phyloP scores from a whole-genome alignment of 140 eudicot species.

The Artemisia princeps region DNA sequence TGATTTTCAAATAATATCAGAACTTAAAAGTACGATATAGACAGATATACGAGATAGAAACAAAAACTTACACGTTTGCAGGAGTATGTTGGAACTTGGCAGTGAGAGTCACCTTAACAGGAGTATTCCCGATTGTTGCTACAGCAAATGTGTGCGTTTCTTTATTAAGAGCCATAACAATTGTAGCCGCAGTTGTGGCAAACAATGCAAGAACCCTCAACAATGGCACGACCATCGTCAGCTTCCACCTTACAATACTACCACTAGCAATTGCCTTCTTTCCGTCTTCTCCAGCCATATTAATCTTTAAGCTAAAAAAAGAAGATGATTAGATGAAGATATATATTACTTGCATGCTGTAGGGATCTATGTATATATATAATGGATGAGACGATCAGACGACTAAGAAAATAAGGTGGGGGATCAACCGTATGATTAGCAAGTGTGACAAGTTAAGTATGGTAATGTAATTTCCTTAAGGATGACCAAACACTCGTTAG shows the following conservation, averaged over 20 bases:
- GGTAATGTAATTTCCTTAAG: slow-evolving; percentile 10
- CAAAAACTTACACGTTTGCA: slow-evolving; percentile 51
- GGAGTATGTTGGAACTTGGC: slow-evolving; percentile 76
- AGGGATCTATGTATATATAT: slow-evolving; percentile 4
- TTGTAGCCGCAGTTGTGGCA: slow-evolving; percentile 56
- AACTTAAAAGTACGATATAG: too few species aligned
- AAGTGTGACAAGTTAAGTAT: slow-evolving; percentile 20
- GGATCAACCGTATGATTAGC: slow-evolving; percentile 5
- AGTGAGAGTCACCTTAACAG: slow-evolving; percentile 48
- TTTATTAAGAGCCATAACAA: slow-evolving; percentile 73
- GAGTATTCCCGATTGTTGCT: slow-evolving; percentile 66
- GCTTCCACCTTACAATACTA: slow-evolving; percentile 4
- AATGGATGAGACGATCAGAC: background rate
- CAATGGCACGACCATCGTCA: slow-evolving; percentile 19
- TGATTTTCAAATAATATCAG: too few species aligned
- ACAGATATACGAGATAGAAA: too few species aligned
- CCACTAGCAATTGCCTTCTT: background rate
- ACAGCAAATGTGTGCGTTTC: slow-evolving; percentile 52
- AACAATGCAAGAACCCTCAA: slow-evolving; percentile 52
- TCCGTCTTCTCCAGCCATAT: slow-evolving; percentile 13
- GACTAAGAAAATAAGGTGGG: background rate
- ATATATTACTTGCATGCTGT: too few species aligned
- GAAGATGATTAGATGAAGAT: background rate
- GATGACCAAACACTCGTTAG: slow-evolving; percentile 17
- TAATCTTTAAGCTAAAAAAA: background rate